phyloP scores from a whole-genome alignment of 345 rosid species.

The Eucalyptus viminalis region DNA sequence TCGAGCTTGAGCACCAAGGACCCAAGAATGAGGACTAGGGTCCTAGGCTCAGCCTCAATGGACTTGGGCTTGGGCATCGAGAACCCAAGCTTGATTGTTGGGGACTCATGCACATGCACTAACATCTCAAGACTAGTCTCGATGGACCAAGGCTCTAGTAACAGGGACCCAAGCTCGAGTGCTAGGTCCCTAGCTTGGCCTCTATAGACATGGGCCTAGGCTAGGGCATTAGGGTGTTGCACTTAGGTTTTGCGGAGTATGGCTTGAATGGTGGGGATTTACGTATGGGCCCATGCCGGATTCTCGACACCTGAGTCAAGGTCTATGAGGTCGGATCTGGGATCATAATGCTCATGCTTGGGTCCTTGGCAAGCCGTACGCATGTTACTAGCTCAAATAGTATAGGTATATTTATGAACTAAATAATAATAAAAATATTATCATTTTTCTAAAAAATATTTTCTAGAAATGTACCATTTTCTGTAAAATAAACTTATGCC shows the following conservation, averaged over 20 bases:
- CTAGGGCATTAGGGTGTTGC: rapidly evolving
- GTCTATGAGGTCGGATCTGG: too few relatives aligned
- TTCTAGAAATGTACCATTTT: neutral
- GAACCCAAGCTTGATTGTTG: neutral
- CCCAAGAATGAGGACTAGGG: rapidly evolving
- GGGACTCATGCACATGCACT: neutral
- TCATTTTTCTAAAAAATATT: neutral
- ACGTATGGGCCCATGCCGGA: rapidly evolving
- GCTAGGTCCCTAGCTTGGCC: neutral
- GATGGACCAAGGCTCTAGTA: neutral
- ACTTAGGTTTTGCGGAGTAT: neutral
- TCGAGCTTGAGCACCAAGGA: rapidly evolving
- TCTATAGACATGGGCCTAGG: neutral
- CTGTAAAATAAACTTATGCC: neutral
- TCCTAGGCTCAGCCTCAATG: neutral
- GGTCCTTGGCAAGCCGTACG: rapidly evolving
- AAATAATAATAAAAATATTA: too few relatives aligned
- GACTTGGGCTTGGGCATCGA: neutral
- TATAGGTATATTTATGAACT: neutral
- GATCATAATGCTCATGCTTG: neutral
- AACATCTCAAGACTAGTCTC: neutral
- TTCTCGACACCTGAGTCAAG: too few relatives aligned
- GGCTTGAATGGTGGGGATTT: neutral
- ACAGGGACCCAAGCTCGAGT: rapidly evolving
- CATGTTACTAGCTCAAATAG: too few relatives aligned